These are phyloP conservation scores for Aspergillus floridensis DNA, from an alignment of 2,329 filamentous ascomycete genomes.

Conservation along the genomic window DNA sequence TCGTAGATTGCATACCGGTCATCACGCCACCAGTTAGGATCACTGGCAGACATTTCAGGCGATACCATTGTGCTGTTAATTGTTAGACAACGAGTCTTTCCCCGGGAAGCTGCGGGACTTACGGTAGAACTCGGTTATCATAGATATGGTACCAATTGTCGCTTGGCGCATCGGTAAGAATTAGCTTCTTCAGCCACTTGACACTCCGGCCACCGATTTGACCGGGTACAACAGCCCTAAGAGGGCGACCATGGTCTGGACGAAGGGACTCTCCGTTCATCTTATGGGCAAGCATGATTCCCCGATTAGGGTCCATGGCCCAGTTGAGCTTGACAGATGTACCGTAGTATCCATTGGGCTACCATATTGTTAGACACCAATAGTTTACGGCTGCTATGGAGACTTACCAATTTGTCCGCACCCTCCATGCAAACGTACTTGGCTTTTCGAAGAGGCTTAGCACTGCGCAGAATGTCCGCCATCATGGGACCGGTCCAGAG, in stretches of 20 bases:
- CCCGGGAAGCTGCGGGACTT: conserved; percentile 21
- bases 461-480: conserved; percentile 65
- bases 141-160: conserved; percentile 96
- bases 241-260: conserved; percentile 81
- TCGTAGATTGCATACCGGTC: conserved; percentile 93
- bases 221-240: conserved; percentile 80
- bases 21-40: conserved; percentile 78
- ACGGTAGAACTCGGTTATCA: conserved; percentile 83
- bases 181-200: conserved; percentile 84
- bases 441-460: conserved; percentile 66
- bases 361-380: conserved; percentile 10
- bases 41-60: conserved; percentile 72
- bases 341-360: conserved; percentile 84
- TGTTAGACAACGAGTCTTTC: conserved; percentile 7
- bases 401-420: conserved; percentile 67
- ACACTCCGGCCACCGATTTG: conserved; percentile 91
- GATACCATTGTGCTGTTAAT: conserved; percentile 66
- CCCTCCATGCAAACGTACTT: conserved; percentile 89
- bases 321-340: conserved; percentile 86
- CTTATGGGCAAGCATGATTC: conserved; percentile 81
- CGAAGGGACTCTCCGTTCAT: conserved; percentile 83
- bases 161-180: conserved; percentile 73
- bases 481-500: conserved; percentile 82
- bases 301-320: conserved; percentile 77
- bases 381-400: too few species aligned